Evolutionary conservation across 169 alveolate genomes (phyloP).

Genomic region (Babesia sp.): DNA sequence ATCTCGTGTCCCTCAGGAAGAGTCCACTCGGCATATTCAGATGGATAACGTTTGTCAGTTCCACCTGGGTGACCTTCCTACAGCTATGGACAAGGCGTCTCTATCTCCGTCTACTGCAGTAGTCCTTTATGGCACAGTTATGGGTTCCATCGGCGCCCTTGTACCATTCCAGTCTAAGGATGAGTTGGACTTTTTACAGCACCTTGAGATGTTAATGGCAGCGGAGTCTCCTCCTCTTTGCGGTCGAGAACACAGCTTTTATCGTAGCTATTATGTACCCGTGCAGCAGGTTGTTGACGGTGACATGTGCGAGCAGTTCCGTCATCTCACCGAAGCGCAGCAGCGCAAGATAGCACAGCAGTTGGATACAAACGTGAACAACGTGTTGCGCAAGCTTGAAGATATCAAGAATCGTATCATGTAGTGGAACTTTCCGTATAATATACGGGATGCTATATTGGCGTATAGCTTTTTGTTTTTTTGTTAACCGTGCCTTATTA

Average conservation of each 20-base stretch:
- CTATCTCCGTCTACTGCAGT: constrained; percentile 84
- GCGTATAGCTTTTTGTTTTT: too few species aligned
- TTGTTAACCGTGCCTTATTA: too few species aligned
- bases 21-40: constrained; percentile 67
- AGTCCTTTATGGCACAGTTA: constrained; percentile 92
- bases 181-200: constrained; percentile 95
- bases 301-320: constrained; percentile 93
- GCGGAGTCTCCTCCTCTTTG: constrained; percentile 92
- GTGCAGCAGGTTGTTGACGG: constrained; percentile 96
- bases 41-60: constrained; percentile 95
- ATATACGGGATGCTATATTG: not conserved
- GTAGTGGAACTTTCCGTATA: constrained; percentile 43
- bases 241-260: constrained; percentile 85
- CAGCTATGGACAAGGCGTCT: constrained; percentile 90
- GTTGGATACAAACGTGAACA: constrained; percentile 90
- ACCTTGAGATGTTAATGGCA: constrained; percentile 95
- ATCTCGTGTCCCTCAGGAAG: constrained; percentile 62
- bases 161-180: constrained; percentile 93
- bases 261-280: constrained; percentile 82
- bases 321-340: constrained; percentile 76
- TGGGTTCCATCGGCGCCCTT: constrained; percentile 95
- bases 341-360: constrained; percentile 89
- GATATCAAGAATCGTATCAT: constrained; percentile 91
- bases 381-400: constrained; percentile 91
- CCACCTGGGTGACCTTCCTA: constrained; percentile 96